These are phyloP conservation scores for Microdochium trichocladiopsis DNA, from an alignment of 2,329 filamentous ascomycete species.

Conservation along the genomic window DNA sequence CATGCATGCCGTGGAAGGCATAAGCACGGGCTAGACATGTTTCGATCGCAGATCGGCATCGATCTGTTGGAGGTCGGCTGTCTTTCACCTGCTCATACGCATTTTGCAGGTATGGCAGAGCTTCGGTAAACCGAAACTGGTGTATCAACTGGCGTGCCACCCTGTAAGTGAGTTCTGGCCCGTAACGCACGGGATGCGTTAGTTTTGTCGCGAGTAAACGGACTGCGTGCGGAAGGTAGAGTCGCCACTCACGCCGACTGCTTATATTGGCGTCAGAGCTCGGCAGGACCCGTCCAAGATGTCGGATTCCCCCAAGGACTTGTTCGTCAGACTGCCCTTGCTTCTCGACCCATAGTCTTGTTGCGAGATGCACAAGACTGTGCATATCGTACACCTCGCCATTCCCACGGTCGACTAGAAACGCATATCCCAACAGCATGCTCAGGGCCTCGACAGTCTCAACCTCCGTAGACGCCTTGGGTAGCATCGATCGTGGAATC, in stretches of 20 bases:
- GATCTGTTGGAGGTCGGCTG: no score
- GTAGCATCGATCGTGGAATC: conserved; percentile 27
- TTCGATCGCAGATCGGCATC: no score
- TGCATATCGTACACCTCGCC: no score
- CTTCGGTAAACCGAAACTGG: no score
- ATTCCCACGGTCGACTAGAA: conserved; percentile 16
- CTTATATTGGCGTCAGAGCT: no score
- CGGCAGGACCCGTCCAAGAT: conserved; percentile 4
- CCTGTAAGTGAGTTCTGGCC: no score
- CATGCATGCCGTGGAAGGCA: no score
- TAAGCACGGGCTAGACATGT: no score
- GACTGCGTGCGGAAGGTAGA: conserved; percentile 18
- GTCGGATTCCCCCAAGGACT: background rate
- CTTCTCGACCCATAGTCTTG: conserved; percentile 17
- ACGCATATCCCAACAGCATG: conserved; percentile 22
- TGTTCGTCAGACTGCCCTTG: conserved; percentile 2
- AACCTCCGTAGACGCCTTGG: conserved; percentile 5
- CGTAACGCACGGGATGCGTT: no score
- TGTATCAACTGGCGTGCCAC: no score
- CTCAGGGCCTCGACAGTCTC: conserved; percentile 18
- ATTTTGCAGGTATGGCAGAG: no score
- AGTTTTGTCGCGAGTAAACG: conserved; percentile 13
- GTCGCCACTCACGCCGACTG: conserved; percentile 10
- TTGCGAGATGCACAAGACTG: conserved; percentile 25
- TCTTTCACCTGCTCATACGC: no score